phyloP scores from a whole-genome alignment of 495 filamentous ascomycete genomes.

The Penicillium taxi region DNA sequence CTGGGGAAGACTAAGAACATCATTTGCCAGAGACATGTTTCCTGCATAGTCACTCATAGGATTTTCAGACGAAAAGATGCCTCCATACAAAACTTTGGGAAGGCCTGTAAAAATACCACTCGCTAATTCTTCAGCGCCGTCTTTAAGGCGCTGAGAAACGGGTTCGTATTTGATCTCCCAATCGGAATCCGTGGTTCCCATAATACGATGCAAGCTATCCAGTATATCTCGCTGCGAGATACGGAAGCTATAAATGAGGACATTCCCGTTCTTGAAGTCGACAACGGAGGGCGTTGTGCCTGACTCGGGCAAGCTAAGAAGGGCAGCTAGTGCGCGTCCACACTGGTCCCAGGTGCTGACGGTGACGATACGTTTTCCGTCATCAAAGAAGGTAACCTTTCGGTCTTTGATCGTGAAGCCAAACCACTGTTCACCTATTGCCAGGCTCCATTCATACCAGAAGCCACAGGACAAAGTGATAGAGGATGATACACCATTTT shows the following conservation, averaged over 20 bases:
- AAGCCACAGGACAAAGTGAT: constrained; percentile 40
- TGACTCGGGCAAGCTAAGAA: constrained; percentile 34
- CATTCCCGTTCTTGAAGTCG: constrained; percentile 30
- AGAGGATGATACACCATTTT: constrained; percentile 39
- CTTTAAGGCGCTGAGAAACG: constrained; percentile 33
- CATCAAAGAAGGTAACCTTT: constrained; percentile 41
- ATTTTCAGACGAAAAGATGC: constrained; percentile 39
- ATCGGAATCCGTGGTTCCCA: constrained; percentile 36
- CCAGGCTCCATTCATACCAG: constrained; percentile 49
- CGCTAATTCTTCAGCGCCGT: constrained; percentile 34
- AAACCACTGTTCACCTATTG: constrained; percentile 21
- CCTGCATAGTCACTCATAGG: constrained; percentile 33
- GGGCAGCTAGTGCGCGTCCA: constrained; percentile 35
- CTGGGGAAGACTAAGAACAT: constrained; percentile 42
- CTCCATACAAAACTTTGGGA: constrained; percentile 38
- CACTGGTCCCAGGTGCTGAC: constrained; percentile 38
- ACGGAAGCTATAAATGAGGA: constrained; percentile 40
- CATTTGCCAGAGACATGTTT: constrained; percentile 33
- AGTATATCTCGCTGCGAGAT: constrained; percentile 48
- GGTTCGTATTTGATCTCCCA: constrained; percentile 48
- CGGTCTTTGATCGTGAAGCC: constrained; percentile 41
- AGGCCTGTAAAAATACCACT: constrained; percentile 26
- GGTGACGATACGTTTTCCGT: constrained; percentile 33
- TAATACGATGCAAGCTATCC: constrained; percentile 46
- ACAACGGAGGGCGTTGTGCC: constrained; percentile 15